Conservation (phyloP, 495 filamentous ascomycete genomes). For the Chaetomium cochliodes region DNA sequence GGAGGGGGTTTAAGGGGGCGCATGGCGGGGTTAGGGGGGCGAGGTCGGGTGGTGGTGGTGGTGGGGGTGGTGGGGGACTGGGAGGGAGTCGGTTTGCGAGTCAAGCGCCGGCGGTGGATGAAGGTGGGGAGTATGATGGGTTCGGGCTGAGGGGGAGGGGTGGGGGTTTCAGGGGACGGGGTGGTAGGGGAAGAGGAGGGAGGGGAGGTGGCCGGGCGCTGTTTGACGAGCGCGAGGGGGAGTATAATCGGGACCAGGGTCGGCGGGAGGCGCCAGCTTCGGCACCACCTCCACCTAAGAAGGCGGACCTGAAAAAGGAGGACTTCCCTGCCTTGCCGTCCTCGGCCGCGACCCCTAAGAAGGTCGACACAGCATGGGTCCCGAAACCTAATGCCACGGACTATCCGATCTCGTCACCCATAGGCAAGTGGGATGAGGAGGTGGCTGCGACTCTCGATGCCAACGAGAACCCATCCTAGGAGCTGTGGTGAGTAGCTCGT, state of each 20-base stretch:
- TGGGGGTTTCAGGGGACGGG: conserved; percentile 25
- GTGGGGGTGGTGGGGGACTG: conserved; percentile 21
- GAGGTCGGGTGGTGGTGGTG: conserved; percentile 6
- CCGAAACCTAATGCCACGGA: conserved; percentile 7
- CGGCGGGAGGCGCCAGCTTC: conserved; percentile 5
- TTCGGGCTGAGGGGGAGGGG: conserved; percentile 34
- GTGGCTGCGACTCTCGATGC: conserved; percentile 41
- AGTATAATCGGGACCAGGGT: conserved; percentile 1
- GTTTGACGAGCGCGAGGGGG: conserved; percentile 24
- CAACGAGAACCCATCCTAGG: conserved; percentile 20
- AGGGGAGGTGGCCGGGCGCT: conserved; percentile 24
- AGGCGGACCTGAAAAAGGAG: conserved; percentile 28
- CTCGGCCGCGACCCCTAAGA: conserved; percentile 25
- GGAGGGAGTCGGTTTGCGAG: conserved; percentile 39
- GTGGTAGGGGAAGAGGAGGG: conserved; percentile 26
- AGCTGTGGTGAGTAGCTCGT: background rate
- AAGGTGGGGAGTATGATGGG: conserved; percentile 30
- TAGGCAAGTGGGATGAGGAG: conserved; percentile 51
- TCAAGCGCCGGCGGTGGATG: conserved; percentile 11
- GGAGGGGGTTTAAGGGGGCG: conserved; percentile 40
- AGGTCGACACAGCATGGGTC: conserved; percentile 28
- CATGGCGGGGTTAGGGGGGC: conserved; percentile 45
- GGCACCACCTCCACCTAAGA: conserved; percentile 15
- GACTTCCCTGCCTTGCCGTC: conserved; percentile 48
- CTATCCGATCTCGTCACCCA: conserved; percentile 32